A percentile compares a stretch with the other conserved stretches of the same genome.
Conservation (phyloP, 2,329 filamentous ascomycete species). For the Xylariales sp. region DNA sequence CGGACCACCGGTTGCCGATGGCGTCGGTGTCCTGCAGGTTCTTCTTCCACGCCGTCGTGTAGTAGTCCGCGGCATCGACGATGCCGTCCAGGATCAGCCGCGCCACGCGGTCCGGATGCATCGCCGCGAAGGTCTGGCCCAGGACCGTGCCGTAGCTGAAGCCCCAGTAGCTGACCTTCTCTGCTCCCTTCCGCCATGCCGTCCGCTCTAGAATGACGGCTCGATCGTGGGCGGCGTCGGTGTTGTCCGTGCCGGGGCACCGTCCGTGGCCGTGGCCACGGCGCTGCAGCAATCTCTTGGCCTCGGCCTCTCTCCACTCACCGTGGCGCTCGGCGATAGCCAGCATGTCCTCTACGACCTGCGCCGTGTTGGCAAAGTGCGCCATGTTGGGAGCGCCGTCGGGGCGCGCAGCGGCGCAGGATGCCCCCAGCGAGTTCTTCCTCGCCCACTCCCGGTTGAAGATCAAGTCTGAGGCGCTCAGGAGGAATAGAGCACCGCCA, state of each 20-base stretch:
- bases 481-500: background rate
- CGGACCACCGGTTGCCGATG: background rate
- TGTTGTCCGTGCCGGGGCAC: too few species aligned
- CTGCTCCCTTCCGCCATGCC: slow-evolving; percentile 14
- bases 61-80: slow-evolving; percentile 23
- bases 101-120: slow-evolving; percentile 18
- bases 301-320: slow-evolving; percentile 24
- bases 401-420: background rate
- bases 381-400: slow-evolving; percentile 17
- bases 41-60: slow-evolving; percentile 1
- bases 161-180: slow-evolving; percentile 1
- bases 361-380: slow-evolving; percentile 37
- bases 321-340: slow-evolving; percentile 38
- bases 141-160: slow-evolving; percentile 23
- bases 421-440: background rate
- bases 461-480: background rate
- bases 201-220: slow-evolving; percentile 7
- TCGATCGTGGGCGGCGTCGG: slow-evolving; percentile 1
- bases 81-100: slow-evolving; percentile 15
- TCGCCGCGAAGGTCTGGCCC: slow-evolving; percentile 21
- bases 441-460: slow-evolving; percentile 3
- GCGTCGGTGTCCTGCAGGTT: slow-evolving; percentile 4
- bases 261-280: too few species aligned
- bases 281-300: slow-evolving; percentile 4
- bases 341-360: slow-evolving; percentile 44